phyloP scores from a whole-genome alignment of 2,329 filamentous ascomycete species.

The Nannizziopsis barbatae region DNA sequence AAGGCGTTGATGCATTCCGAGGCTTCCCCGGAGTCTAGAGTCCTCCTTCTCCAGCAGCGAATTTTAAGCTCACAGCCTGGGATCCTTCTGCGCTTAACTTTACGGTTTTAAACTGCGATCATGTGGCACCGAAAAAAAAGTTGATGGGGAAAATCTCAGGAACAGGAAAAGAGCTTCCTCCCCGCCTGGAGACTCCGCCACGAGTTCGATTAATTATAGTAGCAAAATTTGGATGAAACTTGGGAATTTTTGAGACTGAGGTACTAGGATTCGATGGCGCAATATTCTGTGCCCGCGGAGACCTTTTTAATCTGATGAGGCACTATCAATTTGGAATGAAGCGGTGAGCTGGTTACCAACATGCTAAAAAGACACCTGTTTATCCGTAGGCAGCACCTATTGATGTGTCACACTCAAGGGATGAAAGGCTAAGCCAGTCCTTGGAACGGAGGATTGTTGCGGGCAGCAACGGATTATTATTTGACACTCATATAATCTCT shows the following conservation, averaged over 20 bases:
- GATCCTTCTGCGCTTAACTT: conserved; percentile 4
- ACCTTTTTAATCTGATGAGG: background rate
- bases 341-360: conserved; percentile 3
- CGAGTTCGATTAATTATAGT: too few species aligned
- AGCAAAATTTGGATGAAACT: too few species aligned
- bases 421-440: background rate
- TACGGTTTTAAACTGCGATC: background rate
- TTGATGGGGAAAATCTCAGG: background rate
- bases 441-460: conserved; percentile 2
- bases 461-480: background rate
- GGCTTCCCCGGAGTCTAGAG: background rate
- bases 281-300: background rate
- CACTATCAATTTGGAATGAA: background rate
- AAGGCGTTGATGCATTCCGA: too few species aligned
- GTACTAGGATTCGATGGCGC: background rate
- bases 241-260: too few species aligned
- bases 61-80: background rate
- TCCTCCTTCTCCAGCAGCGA: background rate
- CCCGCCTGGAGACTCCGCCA: background rate
- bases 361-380: background rate
- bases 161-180: background rate
- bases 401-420: too few species aligned
- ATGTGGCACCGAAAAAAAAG: conserved; percentile 4
- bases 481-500: background rate
- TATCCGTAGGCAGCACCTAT: background rate